Base-by-base conservation (phyloP, 2,329 filamentous ascomycete species). In the Diaporthe sp. region DNA sequence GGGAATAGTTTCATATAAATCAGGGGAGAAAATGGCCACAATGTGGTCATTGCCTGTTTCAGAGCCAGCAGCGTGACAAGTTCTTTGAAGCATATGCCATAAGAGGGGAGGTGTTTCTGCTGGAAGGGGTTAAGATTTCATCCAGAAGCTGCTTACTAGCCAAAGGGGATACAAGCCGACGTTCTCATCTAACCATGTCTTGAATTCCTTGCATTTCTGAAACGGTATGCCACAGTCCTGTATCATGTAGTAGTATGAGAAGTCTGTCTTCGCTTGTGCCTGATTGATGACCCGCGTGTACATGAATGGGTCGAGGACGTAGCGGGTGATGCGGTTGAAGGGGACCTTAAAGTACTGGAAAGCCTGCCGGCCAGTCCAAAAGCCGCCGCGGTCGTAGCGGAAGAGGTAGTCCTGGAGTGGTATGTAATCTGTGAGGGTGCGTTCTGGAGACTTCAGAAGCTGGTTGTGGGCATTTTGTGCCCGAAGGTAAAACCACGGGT, bases 401-500 rank as follows among this genome's bases (percentile, higher is more conserved):
- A 94, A 94, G 74, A 94, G 88, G 81, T 94, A 94, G 79, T 94
- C 92, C 2, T 83, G 83, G 0, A 94, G 77, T 0, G 91, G 91
- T 2, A 94, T 87, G 73, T 88, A 89, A 10, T 78, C 78, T 25
- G 59, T 76, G 27, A 74, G 19, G 15, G 51, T 53, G 30, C 81
- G 77, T 2, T 68, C 37, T 22, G 78, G 53, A 47, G 77, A 56
- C 72, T 76, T 76, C 47, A 72, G 70, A 15, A 84, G 75, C 58
- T 77, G 74, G 73, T 81, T 81, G 75, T 81, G 77, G 50, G 81
- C 79, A n/a, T 86, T 81, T 76, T 90, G 82, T 1, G 89, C 92
- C 76, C 93, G 92, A 3, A 94, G 83, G 75, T 94, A 95, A 79
- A 94, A 94, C 94, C 93, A 95, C 0, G 92, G 90, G 77, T 95